Evolutionary conservation across 345 rosid genomes (phyloP), one percentile per base, ranked within the genome.

Genomic region (Aquilaria yunnanensis): DNA sequence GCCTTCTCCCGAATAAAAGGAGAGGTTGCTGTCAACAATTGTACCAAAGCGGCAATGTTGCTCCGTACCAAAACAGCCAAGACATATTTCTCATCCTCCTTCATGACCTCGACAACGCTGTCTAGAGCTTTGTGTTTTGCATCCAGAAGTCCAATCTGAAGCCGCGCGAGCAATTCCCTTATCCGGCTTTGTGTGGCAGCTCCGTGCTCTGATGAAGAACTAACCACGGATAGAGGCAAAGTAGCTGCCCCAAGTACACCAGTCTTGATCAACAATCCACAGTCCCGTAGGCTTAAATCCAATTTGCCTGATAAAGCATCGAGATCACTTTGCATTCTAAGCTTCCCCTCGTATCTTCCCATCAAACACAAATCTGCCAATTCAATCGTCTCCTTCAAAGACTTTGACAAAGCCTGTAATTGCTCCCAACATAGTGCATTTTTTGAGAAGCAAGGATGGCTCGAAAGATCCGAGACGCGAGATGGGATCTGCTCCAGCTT

Each of bases 81-180:
- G 45, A 90, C 84, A 43, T 72, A 58, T 52, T 84, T 88, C 72
- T 90, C 96, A 57, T 90, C 99, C 54, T 94, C 96, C 75, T 86
- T 88, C 97, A 90, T 84, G 49, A 81, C 66, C 60, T 89, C 91
- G 0, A 85, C 81, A 0, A 94, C 78, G 41, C 74, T 66, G 65
- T 85, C 96, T 10, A 94, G 83, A 5, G 99, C 99, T 71, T 70
- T 82, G 50, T 88, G 96, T 68, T 94, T 90, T 0, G 97, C 85
- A 71, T 94, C 99, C 85, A 90, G 67, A 58, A 88, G 93, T 53
- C 99, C 96, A 12, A 94, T 90, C 72, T 94, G 99, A 71, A 94
- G 96, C 64, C 99, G 75, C 10, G 97, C 96, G 45, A 90, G 88
- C 73, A 94, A 64, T 60, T 94, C 99, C 71, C 74, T 81, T 23